Evolutionary conservation across 129 eudicot species (phyloP).

Genomic region (Gnaphalium uliginosum): DNA sequence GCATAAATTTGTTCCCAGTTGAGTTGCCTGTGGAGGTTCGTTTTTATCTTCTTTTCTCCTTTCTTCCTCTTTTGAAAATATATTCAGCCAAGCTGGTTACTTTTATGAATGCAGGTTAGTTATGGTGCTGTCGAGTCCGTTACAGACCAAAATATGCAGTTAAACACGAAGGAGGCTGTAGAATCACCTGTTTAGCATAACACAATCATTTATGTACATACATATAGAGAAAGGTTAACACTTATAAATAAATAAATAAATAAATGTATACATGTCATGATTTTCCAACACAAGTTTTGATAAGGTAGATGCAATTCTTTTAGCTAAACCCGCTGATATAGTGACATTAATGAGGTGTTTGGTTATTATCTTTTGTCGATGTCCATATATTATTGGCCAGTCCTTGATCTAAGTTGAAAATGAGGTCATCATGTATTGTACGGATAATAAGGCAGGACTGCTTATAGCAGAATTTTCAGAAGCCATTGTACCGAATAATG

Average conservation of each 20-base stretch:
- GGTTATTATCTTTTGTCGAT: slow-evolving; percentile 19
- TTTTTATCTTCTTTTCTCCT: not conserved
- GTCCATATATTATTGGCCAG: not conserved
- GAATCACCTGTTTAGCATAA: slow-evolving; percentile 33
- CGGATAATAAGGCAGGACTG: too few species aligned
- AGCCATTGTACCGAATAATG: too few species aligned
- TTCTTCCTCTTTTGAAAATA: not conserved
- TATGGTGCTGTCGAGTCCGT: slow-evolving; percentile 44
- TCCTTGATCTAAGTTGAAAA: not conserved
- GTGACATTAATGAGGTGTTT: slow-evolving; percentile 21
- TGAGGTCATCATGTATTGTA: not conserved
- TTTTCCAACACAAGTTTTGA: slow-evolving; percentile 38
- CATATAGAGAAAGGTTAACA: slow-evolving; percentile 25
- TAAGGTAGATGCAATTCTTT: slow-evolving; percentile 19
- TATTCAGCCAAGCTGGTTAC: not conserved
- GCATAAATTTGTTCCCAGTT: slow-evolving; percentile 76
- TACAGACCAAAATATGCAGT: slow-evolving; percentile 38
- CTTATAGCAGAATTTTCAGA: too few species aligned
- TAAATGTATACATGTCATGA: slow-evolving; percentile 1
- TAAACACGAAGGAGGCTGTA: slow-evolving; percentile 29
- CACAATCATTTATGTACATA: slow-evolving; percentile 30
- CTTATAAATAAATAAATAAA: slow-evolving; percentile 15
- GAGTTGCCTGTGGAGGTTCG: slow-evolving; percentile 65
- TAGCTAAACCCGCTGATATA: slow-evolving; percentile 18
- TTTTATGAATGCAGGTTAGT: slow-evolving; percentile 44